These are phyloP conservation scores for Protomyces gravidus DNA, from an alignment of 1,139 yeast genomes.

Conservation along the genomic window DNA sequence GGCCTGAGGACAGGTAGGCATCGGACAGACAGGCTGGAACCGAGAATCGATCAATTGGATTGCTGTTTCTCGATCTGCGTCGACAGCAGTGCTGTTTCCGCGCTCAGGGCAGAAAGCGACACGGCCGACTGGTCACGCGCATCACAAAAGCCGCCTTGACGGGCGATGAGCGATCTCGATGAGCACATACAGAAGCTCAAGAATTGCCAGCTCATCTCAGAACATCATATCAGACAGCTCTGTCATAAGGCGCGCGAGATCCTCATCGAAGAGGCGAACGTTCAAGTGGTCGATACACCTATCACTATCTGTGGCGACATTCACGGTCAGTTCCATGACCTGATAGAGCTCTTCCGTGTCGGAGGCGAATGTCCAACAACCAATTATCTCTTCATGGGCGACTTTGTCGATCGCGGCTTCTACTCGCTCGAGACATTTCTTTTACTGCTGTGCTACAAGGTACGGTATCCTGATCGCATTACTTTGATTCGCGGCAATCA, in stretches of 20 bases:
- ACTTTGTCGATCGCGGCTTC: slow-evolving; percentile 90
- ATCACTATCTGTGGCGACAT: slow-evolving; percentile 98
- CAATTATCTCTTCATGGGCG: slow-evolving; percentile 71
- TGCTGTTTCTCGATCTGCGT: too few relatives aligned
- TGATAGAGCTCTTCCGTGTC: slow-evolving; percentile 75
- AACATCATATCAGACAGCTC: slow-evolving; percentile 71
- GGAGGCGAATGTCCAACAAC: slow-evolving; percentile 89
- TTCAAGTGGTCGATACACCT: slow-evolving; percentile 91
- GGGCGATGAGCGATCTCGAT: slow-evolving; percentile 24
- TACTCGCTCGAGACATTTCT: slow-evolving; percentile 88
- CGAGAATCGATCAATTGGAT: too few relatives aligned
- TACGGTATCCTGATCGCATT: slow-evolving; percentile 83
- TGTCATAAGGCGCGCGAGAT: slow-evolving; percentile 92
- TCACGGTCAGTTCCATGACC: slow-evolving; percentile 94
- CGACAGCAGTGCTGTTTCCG: too few relatives aligned
- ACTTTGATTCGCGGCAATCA: slow-evolving; percentile 95
- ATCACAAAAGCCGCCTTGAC: too few relatives aligned
- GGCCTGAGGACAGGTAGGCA: too few relatives aligned
- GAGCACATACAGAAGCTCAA: slow-evolving; percentile 54
- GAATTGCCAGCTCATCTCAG: slow-evolving; percentile 78
- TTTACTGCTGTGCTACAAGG: slow-evolving; percentile 72
- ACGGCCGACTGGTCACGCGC: too few relatives aligned
- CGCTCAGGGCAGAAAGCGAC: too few relatives aligned
- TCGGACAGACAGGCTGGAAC: too few relatives aligned
- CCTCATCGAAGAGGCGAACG: slow-evolving; percentile 84